These are phyloP conservation scores for Lathyrus tuberosus DNA, from an alignment of 306 rosid genomes.

Conservation along the genomic window DNA sequence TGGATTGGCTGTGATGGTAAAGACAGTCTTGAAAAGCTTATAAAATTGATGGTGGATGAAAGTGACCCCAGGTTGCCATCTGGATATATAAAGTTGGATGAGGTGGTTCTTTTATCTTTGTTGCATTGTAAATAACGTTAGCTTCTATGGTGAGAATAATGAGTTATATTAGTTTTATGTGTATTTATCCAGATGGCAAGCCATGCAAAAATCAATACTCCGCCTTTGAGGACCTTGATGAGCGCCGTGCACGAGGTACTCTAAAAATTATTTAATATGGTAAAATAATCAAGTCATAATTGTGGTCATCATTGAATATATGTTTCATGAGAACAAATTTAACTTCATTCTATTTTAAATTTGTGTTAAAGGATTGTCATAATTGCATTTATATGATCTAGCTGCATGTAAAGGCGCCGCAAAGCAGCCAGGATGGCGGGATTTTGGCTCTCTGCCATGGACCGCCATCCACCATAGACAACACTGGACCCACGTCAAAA, in stretches of 20 bases:
- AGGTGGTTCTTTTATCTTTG: conserved; percentile 55
- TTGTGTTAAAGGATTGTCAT: conserved; percentile 5
- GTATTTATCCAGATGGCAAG: conserved; percentile 72
- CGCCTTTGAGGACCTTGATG: conserved; percentile 70
- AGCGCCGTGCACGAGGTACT: conserved; percentile 66
- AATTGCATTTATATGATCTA: conserved; percentile 21
- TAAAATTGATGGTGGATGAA: conserved; percentile 80
- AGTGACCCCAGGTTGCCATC: conserved; percentile 81
- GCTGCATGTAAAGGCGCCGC: background rate
- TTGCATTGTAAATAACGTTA: conserved; percentile 26
- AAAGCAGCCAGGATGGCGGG: no score
- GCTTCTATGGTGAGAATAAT: conserved; percentile 8
- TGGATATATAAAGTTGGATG: conserved; percentile 90
- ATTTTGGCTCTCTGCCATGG: no score
- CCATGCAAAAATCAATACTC: conserved; percentile 84
- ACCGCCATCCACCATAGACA: no score
- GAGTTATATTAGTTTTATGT: conserved; percentile 1
- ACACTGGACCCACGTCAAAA: background rate
- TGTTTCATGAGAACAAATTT: conserved; percentile 18
- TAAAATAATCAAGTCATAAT: conserved; percentile 10
- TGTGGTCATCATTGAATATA: conserved; percentile 1
- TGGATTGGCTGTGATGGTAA: conserved; percentile 67
- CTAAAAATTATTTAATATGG: conserved; percentile 5
- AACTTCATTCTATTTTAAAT: conserved; percentile 12
- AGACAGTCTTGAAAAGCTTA: conserved; percentile 75